phyloP scores from a whole-genome alignment of 2,329 filamentous ascomycete genomes.

The Sarocladiaceae sp. region DNA sequence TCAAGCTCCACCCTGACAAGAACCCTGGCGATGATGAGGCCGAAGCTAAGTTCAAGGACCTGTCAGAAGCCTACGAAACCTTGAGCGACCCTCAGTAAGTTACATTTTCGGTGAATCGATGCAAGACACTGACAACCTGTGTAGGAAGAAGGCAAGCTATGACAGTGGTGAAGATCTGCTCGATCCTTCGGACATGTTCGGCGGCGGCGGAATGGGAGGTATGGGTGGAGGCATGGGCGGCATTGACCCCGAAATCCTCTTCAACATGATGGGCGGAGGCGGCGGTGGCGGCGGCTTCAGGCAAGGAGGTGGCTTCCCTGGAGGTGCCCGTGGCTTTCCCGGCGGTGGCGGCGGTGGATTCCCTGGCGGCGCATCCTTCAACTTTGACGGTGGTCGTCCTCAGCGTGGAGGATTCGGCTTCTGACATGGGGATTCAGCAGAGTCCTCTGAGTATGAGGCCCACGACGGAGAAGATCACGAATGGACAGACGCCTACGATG shows the following conservation, averaged over 20 bases:
- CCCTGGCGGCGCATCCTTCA: slow-evolving; percentile 51
- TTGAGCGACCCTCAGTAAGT: slow-evolving; percentile 89
- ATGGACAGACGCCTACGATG: slow-evolving; percentile 24
- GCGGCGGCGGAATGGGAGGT: slow-evolving; percentile 43
- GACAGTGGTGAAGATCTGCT: slow-evolving; percentile 90
- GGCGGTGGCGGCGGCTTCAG: slow-evolving; percentile 52
- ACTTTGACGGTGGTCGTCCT: slow-evolving; percentile 40
- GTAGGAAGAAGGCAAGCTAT: slow-evolving; percentile 80
- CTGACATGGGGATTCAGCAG: slow-evolving; percentile 42
- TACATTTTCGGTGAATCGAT: slow-evolving; percentile 12
- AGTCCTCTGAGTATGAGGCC: slow-evolving; percentile 23
- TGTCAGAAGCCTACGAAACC: slow-evolving; percentile 94
- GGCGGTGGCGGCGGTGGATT: slow-evolving; percentile 34
- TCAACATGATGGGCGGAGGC: slow-evolving; percentile 80
- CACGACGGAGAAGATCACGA: slow-evolving; percentile 27
- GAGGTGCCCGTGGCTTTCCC: slow-evolving; percentile 44
- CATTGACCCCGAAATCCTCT: slow-evolving; percentile 74
- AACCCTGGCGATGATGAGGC: slow-evolving; percentile 83
- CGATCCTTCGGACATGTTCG: slow-evolving; percentile 83
- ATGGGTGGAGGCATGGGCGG: slow-evolving; percentile 63
- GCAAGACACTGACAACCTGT: slow-evolving; percentile 28
- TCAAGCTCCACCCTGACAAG: slow-evolving; percentile 95
- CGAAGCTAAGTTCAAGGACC: slow-evolving; percentile 93
- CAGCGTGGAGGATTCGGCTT: slow-evolving; percentile 37
- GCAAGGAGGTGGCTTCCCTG: slow-evolving; percentile 40